Percentiles rank a stretch among this genome's conserved stretches.
Conservation (phyloP, 2,329 filamentous ascomycete genomes). For the Fusarium nematophilum region DNA sequence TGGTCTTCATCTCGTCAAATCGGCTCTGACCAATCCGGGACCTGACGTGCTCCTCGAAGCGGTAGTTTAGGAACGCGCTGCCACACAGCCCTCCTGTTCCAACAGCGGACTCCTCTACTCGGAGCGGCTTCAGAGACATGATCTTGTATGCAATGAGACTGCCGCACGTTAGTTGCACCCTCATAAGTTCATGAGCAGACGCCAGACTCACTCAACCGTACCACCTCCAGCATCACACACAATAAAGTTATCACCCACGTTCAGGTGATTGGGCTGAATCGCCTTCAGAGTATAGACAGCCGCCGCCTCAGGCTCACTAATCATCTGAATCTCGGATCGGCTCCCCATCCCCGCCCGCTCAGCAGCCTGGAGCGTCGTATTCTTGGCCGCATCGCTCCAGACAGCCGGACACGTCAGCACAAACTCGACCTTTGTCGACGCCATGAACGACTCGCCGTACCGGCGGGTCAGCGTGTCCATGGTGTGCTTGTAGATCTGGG, state of each 20-base stretch:
- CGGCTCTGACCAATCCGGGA: constrained; percentile 72
- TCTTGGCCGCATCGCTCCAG: constrained; percentile 88
- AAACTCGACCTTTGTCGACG: constrained; percentile 79
- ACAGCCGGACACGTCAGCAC: constrained; percentile 86
- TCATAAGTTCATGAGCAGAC: fast-evolving
- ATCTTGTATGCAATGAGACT: constrained; percentile 85
- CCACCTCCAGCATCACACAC: constrained; percentile 73
- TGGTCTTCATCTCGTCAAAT: constrained; percentile 80
- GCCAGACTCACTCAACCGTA: constrained; percentile 69
- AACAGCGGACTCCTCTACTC: constrained; percentile 82
- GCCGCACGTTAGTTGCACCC: constrained; percentile 31
- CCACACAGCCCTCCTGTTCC: constrained; percentile 83
- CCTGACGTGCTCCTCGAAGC: constrained; percentile 82
- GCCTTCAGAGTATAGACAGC: constrained; percentile 84
- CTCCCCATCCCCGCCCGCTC: constrained; percentile 82
- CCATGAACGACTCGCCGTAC: constrained; percentile 84
- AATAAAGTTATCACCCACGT: constrained; percentile 73
- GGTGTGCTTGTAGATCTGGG: constrained; percentile 79
- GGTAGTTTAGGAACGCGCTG: constrained; percentile 82
- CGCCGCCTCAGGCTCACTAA: constrained; percentile 83
- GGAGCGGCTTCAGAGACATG: constrained; percentile 75
- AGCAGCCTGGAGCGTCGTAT: constrained; percentile 81
- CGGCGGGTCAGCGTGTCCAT: constrained; percentile 80
- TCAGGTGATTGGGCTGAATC: constrained; percentile 79
- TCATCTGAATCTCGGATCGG: constrained; percentile 78